Base-by-base conservation (phyloP, 2,329 filamentous ascomycete genomes). In the Didymella segeticola region DNA sequence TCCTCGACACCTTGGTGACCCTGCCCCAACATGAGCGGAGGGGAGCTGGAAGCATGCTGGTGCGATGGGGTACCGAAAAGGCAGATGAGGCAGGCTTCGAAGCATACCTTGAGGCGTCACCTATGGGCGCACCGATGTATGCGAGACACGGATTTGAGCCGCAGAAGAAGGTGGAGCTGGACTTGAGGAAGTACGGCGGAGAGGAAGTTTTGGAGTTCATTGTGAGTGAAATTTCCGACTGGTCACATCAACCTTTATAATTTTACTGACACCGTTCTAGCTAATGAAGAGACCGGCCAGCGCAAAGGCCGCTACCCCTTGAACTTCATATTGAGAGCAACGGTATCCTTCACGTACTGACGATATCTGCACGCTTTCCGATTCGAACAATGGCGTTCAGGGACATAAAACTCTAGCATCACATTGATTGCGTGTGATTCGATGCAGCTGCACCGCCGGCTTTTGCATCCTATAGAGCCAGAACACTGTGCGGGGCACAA, bases 41-140 rank as follows among this genome's bases (percentile, higher is more conserved):
- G 6, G 73, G 73, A 7, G 73, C 73, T 3, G 73, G 72, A 0
- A 61, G 60, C 8, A 58, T 70, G 68, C 46, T 75, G 12, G 56
- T 74, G 14, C 30, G 59, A 7, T 73, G 70, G 70, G 72, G 72
- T 0, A 59, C 62, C 10, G 66, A 66, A 19, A 64, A 56, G 31
- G 72, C 71, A 15, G 71, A 75, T 45, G 61, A 69, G 47, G 58
- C 43, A 8, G 67, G 67, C 2, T 60, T 73, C 9, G 67, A 71
- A 27, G 56, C 58, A 0, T 75, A 70, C 61, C 39, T 75, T 15
- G 71, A 74, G 48, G 68, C 71, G 12, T 72, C 63, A 47, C 57
- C 55, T 3, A 70, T 73, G 63, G 72, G 70, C 2, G 62, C 57
- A 43, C 67, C 67, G 3, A 56, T 75, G 56, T 75, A 75, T 61